phyloP scores from a whole-genome alignment of 108 stramenopile genomes.

The Chaetoceros muelleri region DNA sequence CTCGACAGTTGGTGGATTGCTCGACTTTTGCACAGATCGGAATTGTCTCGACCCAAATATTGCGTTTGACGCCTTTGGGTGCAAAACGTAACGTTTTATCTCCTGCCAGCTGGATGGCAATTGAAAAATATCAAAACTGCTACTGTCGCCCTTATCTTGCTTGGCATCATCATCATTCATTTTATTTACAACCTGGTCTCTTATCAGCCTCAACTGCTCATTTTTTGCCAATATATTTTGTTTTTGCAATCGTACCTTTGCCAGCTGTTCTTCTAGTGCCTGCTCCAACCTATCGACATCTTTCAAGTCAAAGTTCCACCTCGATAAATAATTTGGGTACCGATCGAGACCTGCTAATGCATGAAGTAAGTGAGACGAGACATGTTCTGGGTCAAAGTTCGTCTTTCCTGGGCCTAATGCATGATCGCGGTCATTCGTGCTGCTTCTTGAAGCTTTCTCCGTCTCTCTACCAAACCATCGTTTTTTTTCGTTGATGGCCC shows the following conservation, averaged over 20 bases:
- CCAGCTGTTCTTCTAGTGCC: constrained; percentile 37
- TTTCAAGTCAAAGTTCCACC: constrained; percentile 23
- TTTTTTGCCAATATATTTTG: not conserved
- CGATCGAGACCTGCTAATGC: constrained; percentile 71
- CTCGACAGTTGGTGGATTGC: constrained; percentile 8
- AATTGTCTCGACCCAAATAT: constrained; percentile 1
- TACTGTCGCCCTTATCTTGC: constrained; percentile 16
- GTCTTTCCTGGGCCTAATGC: not conserved
- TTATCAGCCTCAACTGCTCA: not conserved
- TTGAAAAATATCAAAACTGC: constrained; percentile 5
- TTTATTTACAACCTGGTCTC: too few species aligned
- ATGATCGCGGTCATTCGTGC: not conserved
- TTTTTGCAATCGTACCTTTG: constrained; percentile 33
- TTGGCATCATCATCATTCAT: too few species aligned
- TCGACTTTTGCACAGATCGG: not conserved
- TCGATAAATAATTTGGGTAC: constrained; percentile 63
- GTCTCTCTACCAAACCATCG: constrained; percentile 15
- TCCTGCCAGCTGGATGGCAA: constrained; percentile 29
- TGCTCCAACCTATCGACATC: constrained; percentile 43
- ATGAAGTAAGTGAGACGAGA: constrained; percentile 55
- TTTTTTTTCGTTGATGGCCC: constrained; percentile 73
- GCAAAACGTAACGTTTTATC: constrained; percentile 13
- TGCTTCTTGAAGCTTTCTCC: not conserved
- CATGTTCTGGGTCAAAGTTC: constrained; percentile 28
- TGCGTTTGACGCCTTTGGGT: constrained; percentile 9